Percentiles rank a stretch among this genome's conserved stretches.
Conservation (phyloP, 805 yeast genomes). For the Candida anglica region DNA sequence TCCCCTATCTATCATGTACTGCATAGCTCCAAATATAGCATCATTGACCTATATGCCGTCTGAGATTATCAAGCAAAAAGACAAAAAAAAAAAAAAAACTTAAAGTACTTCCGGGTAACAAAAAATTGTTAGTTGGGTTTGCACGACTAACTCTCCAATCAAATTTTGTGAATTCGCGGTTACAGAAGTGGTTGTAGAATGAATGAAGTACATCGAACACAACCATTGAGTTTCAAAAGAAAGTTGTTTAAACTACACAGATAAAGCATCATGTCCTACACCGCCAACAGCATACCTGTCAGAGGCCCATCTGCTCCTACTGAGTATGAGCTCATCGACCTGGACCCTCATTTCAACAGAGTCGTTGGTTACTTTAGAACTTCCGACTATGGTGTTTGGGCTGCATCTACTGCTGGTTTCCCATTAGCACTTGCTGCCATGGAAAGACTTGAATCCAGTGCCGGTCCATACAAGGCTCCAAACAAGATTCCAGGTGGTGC, state of each 20-base stretch:
- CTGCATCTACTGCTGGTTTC: conserved; percentile 36
- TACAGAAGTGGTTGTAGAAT: too few species aligned
- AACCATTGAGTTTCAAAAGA: too few species aligned
- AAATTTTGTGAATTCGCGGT: conserved; percentile 26
- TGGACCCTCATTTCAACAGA: conserved; percentile 71
- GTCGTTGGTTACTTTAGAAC: conserved; percentile 72
- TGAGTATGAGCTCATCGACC: conserved; percentile 57
- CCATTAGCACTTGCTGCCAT: conserved; percentile 38
- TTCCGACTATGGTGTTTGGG: conserved; percentile 56
- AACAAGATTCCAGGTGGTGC: conserved; percentile 51
- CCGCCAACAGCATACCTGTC: conserved; percentile 34
- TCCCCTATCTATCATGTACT: too few species aligned
- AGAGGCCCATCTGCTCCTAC: conserved; percentile 34
- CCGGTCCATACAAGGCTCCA: conserved; percentile 41
- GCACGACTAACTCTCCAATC: conserved; percentile 24
- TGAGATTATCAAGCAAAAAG: too few species aligned
- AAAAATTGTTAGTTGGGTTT: too few species aligned
- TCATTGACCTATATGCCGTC: too few species aligned
- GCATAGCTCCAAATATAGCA: too few species aligned
- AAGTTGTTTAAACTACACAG: too few species aligned
- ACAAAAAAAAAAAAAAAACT: too few species aligned
- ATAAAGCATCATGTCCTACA: conserved; percentile 44
- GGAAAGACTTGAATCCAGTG: conserved; percentile 41
- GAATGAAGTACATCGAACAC: too few species aligned
- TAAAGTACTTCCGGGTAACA: too few species aligned